phyloP scores from a whole-genome alignment of 164 flowering plant species.

The Vitis riparia region DNA sequence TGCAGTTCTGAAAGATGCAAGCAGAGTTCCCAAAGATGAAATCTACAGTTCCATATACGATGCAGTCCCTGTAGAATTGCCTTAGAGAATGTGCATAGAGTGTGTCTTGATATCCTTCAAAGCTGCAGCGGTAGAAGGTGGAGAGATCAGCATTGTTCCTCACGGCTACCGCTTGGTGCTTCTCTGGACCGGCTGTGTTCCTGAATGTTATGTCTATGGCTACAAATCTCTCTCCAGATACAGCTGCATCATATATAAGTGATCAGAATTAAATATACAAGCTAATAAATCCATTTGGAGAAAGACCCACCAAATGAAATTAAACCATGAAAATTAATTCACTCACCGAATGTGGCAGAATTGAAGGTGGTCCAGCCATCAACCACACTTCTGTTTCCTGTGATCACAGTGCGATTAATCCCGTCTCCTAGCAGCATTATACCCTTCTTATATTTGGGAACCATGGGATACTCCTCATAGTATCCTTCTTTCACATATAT shows the following conservation, averaged over 20 bases:
- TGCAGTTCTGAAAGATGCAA: slow-evolving; percentile 45
- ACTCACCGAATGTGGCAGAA: slow-evolving; percentile 53
- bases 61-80: slow-evolving; percentile 53
- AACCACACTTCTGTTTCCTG: slow-evolving; percentile 46
- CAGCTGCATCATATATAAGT: slow-evolving; percentile 31
- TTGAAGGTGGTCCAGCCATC: slow-evolving; percentile 60
- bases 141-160: slow-evolving; percentile 46
- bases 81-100: slow-evolving; percentile 44
- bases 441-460: slow-evolving; percentile 43
- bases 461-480: slow-evolving; percentile 45
- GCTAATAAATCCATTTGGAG: too few species aligned
- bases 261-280: too few species aligned
- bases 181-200: slow-evolving; percentile 53
- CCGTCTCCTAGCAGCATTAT: slow-evolving; percentile 63
- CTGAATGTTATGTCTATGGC: slow-evolving; percentile 43
- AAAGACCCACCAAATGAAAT: too few species aligned
- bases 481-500: slow-evolving; percentile 39
- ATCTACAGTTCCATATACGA: slow-evolving; percentile 52
- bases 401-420: slow-evolving; percentile 43
- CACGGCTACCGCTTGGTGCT: slow-evolving; percentile 55
- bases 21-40: slow-evolving; percentile 60
- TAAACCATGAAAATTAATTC: too few species aligned
- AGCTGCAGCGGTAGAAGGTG: slow-evolving; percentile 47
- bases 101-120: slow-evolving; percentile 59
- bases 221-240: slow-evolving; percentile 40